Conservation (phyloP, 2,329 filamentous ascomycete genomes). For the Calonectria naviculata region DNA sequence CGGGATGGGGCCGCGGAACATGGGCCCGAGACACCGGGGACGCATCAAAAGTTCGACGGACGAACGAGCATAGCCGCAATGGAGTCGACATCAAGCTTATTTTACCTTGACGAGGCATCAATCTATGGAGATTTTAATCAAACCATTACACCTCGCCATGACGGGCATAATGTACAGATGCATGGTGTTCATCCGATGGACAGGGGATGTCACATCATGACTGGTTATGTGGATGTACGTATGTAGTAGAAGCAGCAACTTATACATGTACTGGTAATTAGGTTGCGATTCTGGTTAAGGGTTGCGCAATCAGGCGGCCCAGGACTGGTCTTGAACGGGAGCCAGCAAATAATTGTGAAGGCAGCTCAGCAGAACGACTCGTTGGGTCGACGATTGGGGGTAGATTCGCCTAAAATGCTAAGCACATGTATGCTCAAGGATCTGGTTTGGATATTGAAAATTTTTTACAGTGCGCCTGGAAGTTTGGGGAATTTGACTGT, state of each 20-base stretch:
- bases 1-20: constrained; percentile 11
- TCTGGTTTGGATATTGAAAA: not conserved
- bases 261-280: constrained; percentile 11
- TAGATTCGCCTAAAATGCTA: constrained; percentile 13
- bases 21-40: constrained; percentile 23
- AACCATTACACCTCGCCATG: not conserved
- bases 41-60: constrained; percentile 3
- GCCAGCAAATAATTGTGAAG: not conserved
- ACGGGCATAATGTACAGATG: not conserved
- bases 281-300: not conserved
- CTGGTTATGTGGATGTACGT: not conserved
- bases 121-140: not conserved
- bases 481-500: not conserved
- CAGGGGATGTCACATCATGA: not conserved
- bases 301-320: constrained; percentile 3
- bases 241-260: not conserved
- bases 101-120: not conserved
- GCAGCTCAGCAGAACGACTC: not conserved
- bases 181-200: not conserved
- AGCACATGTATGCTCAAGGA: not conserved
- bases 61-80: constrained; percentile 12
- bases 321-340: not conserved
- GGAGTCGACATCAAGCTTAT: not conserved
- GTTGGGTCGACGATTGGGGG: not conserved
- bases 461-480: not conserved